Base-by-base conservation (phyloP, 768 basidiomycete genomes). In the Postia placenta region DNA sequence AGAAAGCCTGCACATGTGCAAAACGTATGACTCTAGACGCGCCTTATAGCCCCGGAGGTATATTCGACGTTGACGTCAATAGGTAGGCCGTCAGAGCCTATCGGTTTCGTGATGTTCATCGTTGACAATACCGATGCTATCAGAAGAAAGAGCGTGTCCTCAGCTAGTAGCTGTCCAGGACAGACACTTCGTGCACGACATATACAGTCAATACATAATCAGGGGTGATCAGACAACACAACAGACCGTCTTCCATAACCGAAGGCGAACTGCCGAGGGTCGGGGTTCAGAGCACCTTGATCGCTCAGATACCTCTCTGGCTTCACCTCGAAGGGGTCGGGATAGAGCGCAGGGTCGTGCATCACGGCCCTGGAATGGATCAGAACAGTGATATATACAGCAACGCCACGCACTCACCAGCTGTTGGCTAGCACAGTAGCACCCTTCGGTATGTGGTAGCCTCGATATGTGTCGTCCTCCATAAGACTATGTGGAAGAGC, bases 401-500 rank as follows among this genome's bases (percentile, higher is more conserved):
- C 11, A 45, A 48, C 22, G 26, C 28, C 17, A n/a, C n/a, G n/a
- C n/a, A n/a, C n/a, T n/a, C 6, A 52, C 51, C 81, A 83, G 20
- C 80, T 74, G 53, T 85, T 85, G 9, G 70, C 73, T 49, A 83
- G 75, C 15, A 84, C 60, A 64, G 67, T 45, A 27, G 36, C 72
- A 5, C 83, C 83, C 56, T 80, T 76, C n/a, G 83, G 83, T 33
- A 85, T 75, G 36, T 71, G 66, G 63, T 71, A 69, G 2, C 74
- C 79, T 25, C 71, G 59, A 56, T 83, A 85, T 22, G 75, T 59
- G 52, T 85, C 83, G 52, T 85, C 78, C 39, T 54, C 42, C 9
- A 28, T 49, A 0, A 26, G 20, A 15, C 19, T 11, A 37, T 49
- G 48, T 15, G 48, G 48, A 11, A 49, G 14, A 5, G 41, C 48